Evolutionary conservation across 495 filamentous ascomycete species (phyloP).

Genomic region (Penicillium steckii): DNA sequence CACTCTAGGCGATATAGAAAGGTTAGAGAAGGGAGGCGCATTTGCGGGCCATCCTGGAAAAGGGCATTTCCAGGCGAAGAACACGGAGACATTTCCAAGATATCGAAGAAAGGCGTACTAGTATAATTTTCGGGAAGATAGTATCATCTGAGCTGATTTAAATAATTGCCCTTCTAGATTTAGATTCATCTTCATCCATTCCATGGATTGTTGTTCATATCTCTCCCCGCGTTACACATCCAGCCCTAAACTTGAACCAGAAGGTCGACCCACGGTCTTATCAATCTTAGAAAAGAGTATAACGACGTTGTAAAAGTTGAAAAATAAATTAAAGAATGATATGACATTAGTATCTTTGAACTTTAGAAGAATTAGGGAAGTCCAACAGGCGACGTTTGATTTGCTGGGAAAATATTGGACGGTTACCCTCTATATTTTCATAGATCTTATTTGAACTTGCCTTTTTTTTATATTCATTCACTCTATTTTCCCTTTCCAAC

Average conservation of each 20-base stretch:
- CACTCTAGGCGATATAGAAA: slow-evolving; percentile 31
- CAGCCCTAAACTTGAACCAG: no score
- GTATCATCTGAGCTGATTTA: no score
- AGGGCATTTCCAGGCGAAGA: slow-evolving; percentile 25
- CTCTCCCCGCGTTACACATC: background rate
- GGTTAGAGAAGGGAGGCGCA: slow-evolving; percentile 26
- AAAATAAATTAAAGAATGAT: background rate
- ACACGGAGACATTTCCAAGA: slow-evolving; percentile 9
- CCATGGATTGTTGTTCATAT: background rate
- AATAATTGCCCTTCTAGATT: no score
- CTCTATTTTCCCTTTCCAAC: background rate
- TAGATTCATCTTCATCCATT: no score
- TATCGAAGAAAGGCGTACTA: no score
- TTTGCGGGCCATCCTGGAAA: slow-evolving; percentile 25
- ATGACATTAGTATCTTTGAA: background rate
- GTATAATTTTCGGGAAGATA: no score
- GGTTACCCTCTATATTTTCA: background rate
- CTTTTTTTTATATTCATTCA: background rate
- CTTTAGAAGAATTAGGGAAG: slow-evolving; percentile 11
- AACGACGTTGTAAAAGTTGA: background rate
- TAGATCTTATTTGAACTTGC: slow-evolving; percentile 1
- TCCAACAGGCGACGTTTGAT: slow-evolving; percentile 17
- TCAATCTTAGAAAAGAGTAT: background rate
- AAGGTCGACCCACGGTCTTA: slow-evolving; percentile 15
- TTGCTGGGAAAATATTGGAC: slow-evolving; percentile 1